Evolutionary conservation across 495 filamentous ascomycete genomes (phyloP), one percentile per base, ranked within the genome.

Genomic region (Hypomontagnella submonticulosa): DNA sequence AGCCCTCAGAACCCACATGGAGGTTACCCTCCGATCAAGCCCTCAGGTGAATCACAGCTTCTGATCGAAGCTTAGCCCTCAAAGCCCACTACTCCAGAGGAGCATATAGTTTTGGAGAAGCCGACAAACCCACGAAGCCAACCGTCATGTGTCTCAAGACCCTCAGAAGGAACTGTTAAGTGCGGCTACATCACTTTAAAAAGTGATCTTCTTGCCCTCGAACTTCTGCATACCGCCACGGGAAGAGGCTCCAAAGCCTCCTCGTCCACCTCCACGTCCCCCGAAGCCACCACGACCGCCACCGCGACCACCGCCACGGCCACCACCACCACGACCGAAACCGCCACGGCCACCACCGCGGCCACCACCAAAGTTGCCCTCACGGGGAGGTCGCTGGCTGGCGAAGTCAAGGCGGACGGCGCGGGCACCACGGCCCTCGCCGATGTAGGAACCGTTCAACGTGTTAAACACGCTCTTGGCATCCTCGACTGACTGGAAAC

Each of bases 121-220:
- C 80, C 80, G 74, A 82, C 80, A 72, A 68, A 81, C 80, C 80
- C 71, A 79, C 76, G 41, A 80, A 82, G 77, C 79, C 77, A 76
- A 77, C 75, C 66, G 73, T 68, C 74, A 67, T 69, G 73, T 71
- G 61, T 72, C 15, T 58, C 57, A 56, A 73, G 70, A 76, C 76
- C 78, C 77, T 79, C 77, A 72, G 69, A 72, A 70, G 43, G 57
- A 54, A 71, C 60, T 58, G 63, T 65, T 70, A 59, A 73, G 77
- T 78, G 77, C 76, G 73, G 75, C 77, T 63, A 27, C 19, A 20
- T 65, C 70, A 72, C 61, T 63, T 85, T 90, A 91, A 76, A 99
- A 97, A 66, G 89, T 95, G 77, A 86, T 88, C 87, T 96, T 97
- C 84, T 89, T 89, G 71, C 95, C 95, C 81, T 91, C 84, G 85